A percentile compares a stretch with the other conserved stretches of the same genome.
Conservation (phyloP, 345 rosid species). For the Mangifera indica region DNA sequence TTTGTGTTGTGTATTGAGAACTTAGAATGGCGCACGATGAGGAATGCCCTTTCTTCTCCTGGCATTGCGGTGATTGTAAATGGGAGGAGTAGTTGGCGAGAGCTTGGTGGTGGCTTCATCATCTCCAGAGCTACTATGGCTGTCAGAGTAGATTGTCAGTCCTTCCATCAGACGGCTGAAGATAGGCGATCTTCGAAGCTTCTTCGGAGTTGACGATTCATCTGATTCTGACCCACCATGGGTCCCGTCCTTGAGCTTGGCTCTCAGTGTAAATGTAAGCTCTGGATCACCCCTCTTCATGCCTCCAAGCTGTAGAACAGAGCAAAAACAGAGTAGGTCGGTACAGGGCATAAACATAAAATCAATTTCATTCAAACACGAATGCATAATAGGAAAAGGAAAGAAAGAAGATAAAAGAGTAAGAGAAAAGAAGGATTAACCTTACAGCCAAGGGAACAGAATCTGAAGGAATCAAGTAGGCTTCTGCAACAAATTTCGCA, state of each 20-base stretch:
- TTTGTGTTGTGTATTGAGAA: too few relatives aligned
- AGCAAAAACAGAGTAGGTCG: not conserved
- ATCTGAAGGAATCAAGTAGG: slow-evolving; percentile 89
- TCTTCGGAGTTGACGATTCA: slow-evolving; percentile 71
- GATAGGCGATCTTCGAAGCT: slow-evolving; percentile 51
- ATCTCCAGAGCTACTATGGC: slow-evolving; percentile 55
- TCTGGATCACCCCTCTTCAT: slow-evolving; percentile 60
- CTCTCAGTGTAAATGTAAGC: slow-evolving; percentile 56
- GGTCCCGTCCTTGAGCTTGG: slow-evolving; percentile 46
- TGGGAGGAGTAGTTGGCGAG: slow-evolving; percentile 61
- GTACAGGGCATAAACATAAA: too few relatives aligned
- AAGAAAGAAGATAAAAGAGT: too few relatives aligned
- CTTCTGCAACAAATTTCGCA: slow-evolving; percentile 84
- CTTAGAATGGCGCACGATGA: slow-evolving; percentile 73
- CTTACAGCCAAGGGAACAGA: slow-evolving; percentile 96
- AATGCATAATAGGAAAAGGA: too few relatives aligned
- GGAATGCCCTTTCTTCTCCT: slow-evolving; percentile 81
- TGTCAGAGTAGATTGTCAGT: slow-evolving; percentile 43
- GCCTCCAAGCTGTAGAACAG: slow-evolving; percentile 52
- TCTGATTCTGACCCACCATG: slow-evolving; percentile 65
- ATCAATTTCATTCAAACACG: too few relatives aligned
- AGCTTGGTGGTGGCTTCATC: slow-evolving; percentile 53
- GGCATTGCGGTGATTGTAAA: slow-evolving; percentile 62
- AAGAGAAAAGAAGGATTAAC: slow-evolving; percentile 15
- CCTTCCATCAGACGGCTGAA: slow-evolving; percentile 67